These are phyloP conservation scores for Metschnikowia corniflorae DNA, from an alignment of 805 yeast genomes.

Conservation along the genomic window DNA sequence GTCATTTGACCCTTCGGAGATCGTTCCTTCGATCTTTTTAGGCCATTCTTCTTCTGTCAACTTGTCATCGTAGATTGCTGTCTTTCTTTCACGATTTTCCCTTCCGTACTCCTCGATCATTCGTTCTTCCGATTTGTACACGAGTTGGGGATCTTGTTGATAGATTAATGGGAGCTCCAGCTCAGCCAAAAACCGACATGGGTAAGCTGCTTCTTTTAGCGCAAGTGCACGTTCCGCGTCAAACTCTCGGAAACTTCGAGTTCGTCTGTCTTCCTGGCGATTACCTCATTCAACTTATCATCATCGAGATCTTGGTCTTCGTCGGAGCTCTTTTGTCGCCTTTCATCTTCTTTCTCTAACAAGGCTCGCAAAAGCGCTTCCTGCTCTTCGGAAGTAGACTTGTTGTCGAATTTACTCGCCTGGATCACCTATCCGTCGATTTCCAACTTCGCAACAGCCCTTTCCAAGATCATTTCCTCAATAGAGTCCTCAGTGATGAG, in stretches of 20 bases:
- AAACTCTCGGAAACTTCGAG: conserved; percentile 51
- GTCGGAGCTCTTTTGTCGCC: conserved; percentile 48
- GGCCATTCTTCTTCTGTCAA: conserved; percentile 92
- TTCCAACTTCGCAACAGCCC: conserved; percentile 90
- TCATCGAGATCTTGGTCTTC: conserved; percentile 75
- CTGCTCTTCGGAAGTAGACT: conserved; percentile 94
- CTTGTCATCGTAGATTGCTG: conserved; percentile 75
- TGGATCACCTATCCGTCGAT: conserved; percentile 98
- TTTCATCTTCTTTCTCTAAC: conserved; percentile 77
- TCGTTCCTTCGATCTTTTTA: conserved; percentile 39
- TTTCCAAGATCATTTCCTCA: conserved; percentile 88
- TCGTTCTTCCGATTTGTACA: conserved; percentile 48
- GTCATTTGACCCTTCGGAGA: conserved; percentile 32
- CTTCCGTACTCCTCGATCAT: conserved; percentile 48
- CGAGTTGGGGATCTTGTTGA: conserved; percentile 52
- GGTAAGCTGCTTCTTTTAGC: conserved; percentile 36
- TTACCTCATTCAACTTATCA: conserved; percentile 77
- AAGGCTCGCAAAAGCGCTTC: conserved; percentile 86
- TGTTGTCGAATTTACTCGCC: conserved; percentile 97
- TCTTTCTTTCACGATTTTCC: conserved; percentile 78
- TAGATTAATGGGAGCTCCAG: conserved; percentile 80
- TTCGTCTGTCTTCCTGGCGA: conserved; percentile 83
- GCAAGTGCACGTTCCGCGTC: conserved; percentile 57
- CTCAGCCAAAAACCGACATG: conserved; percentile 59
- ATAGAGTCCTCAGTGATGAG: conserved; percentile 90